Conservation (phyloP, 83 land plant genomes). For the Isoetes engelmannii region DNA sequence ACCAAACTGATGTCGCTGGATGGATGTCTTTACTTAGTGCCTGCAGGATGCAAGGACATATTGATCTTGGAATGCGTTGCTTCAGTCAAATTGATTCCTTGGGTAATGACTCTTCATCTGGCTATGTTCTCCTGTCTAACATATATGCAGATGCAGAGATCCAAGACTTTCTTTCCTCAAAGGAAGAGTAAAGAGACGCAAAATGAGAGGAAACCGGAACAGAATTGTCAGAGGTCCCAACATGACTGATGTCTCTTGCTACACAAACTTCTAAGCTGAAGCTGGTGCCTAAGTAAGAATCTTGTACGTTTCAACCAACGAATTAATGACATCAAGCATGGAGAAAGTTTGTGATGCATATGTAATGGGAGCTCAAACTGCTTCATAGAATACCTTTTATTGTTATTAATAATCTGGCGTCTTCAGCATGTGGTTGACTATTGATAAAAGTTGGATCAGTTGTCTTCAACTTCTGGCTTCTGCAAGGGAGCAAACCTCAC, state of each 20-base stretch:
- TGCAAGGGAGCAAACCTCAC: no score
- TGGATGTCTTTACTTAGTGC: slow-evolving; percentile 31
- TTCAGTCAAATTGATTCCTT: slow-evolving; percentile 21
- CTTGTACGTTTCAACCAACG: no score
- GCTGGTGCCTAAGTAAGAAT: no score
- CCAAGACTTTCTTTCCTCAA: no score
- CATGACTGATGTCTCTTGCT: background rate
- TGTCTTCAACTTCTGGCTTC: no score
- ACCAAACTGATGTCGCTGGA: slow-evolving; percentile 29
- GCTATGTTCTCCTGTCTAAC: slow-evolving; percentile 32
- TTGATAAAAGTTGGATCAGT: no score
- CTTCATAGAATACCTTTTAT: no score
- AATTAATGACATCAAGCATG: no score
- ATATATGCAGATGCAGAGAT: slow-evolving; percentile 31
- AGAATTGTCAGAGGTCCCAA: background rate
- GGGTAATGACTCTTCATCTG: slow-evolving; percentile 28
- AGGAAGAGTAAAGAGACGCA: background rate
- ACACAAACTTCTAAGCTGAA: background rate
- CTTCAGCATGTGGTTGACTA: no score
- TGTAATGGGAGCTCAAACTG: no score
- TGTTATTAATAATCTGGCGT: no score
- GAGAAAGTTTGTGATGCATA: no score
- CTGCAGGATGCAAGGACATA: slow-evolving; percentile 32
- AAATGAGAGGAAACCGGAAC: background rate
- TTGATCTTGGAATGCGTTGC: slow-evolving; percentile 27